Percentiles rank a stretch among this genome's conserved stretches.
Evolutionary conservation across 2,329 filamentous ascomycete genomes (phyloP).

Genomic region (Claviceps lovelessii): DNA sequence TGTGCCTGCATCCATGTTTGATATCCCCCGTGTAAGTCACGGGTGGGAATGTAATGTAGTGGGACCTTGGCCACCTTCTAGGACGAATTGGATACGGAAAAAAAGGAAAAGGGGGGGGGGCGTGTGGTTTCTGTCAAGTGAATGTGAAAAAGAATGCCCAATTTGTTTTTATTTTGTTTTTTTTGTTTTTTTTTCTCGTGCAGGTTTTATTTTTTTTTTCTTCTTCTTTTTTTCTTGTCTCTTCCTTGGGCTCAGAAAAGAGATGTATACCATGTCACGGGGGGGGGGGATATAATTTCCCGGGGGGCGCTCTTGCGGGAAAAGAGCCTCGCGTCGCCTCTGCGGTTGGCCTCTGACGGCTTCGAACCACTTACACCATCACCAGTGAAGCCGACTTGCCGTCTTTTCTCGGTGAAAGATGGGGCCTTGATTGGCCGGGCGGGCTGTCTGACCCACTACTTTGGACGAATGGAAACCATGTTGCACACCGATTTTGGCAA

Average conservation of each 20-base stretch:
- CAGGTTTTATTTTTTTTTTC: too few species aligned
- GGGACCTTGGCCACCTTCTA: conserved; percentile 24
- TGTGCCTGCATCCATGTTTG: conserved; percentile 23
- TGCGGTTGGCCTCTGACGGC: too few species aligned
- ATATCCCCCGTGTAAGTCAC: conserved; percentile 24
- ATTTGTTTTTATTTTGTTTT: conserved; percentile 12
- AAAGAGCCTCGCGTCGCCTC: conserved; percentile 6
- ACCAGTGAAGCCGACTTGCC: conserved; percentile 8
- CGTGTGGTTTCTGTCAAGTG: conserved; percentile 18
- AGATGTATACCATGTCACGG: conserved; percentile 20
- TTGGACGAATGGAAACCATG: conserved; percentile 17
- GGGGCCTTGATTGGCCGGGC: conserved; percentile 17
- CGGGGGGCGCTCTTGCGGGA: conserved; percentile 17
- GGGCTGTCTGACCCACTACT: conserved; percentile 7
- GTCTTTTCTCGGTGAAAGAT: conserved; percentile 16
- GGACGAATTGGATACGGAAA: conserved; percentile 22
- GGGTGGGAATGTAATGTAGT: conserved; percentile 22
- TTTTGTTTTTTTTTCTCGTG: too few species aligned
- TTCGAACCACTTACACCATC: conserved; percentile 23
- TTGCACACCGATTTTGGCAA: conserved; percentile 17
- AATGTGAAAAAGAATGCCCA: conserved; percentile 22
- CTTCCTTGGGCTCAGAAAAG: conserved; percentile 17
- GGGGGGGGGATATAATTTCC: conserved; percentile 24
- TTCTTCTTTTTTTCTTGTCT: too few species aligned
- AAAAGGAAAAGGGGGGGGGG: conserved; percentile 4